These are phyloP conservation scores for Mycena indigotica DNA, from an alignment of 768 basidiomycete species.

Conservation along the genomic window DNA sequence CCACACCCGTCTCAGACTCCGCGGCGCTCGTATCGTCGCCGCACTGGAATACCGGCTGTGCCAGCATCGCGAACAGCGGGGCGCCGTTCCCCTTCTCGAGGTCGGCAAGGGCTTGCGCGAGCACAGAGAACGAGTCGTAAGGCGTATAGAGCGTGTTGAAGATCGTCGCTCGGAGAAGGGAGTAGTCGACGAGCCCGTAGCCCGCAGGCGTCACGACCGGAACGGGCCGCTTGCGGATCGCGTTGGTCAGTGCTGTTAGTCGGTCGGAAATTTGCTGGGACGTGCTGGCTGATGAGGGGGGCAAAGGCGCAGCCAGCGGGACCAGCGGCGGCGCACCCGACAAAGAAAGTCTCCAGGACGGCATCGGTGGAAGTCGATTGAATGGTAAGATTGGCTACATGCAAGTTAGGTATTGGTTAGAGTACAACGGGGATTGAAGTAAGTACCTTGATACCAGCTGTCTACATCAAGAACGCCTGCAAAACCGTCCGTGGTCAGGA, in stretches of 20 bases:
- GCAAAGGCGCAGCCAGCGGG: slow-evolving; percentile 26
- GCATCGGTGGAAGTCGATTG: slow-evolving; percentile 28
- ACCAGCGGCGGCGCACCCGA: slow-evolving; percentile 26
- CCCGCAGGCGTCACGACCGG: slow-evolving; percentile 18
- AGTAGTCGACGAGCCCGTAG: slow-evolving; percentile 31
- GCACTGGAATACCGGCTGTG: slow-evolving; percentile 9
- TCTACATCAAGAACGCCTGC: slow-evolving; percentile 23
- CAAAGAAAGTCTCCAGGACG: slow-evolving; percentile 27
- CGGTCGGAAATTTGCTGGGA: slow-evolving; percentile 20
- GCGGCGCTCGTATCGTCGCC: background rate
- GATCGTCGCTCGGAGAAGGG: slow-evolving; percentile 22
- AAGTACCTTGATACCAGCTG: slow-evolving; percentile 23
- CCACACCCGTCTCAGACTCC: background rate
- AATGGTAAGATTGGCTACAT: slow-evolving; percentile 22
- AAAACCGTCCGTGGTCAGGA: background rate
- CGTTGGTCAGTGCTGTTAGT: slow-evolving; percentile 20
- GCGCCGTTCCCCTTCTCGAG: slow-evolving; percentile 30
- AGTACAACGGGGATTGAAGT: too few relatives aligned
- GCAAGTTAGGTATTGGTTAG: background rate
- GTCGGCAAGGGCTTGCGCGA: slow-evolving; percentile 27
- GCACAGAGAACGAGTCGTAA: slow-evolving; percentile 14
- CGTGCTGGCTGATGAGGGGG: slow-evolving; percentile 21
- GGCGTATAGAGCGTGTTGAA: slow-evolving; percentile 28
- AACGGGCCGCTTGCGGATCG: slow-evolving; percentile 24
- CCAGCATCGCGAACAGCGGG: slow-evolving; percentile 12